Base-by-base conservation (phyloP, 1,139 yeast species). In the Debaryomyces nepalensis region DNA sequence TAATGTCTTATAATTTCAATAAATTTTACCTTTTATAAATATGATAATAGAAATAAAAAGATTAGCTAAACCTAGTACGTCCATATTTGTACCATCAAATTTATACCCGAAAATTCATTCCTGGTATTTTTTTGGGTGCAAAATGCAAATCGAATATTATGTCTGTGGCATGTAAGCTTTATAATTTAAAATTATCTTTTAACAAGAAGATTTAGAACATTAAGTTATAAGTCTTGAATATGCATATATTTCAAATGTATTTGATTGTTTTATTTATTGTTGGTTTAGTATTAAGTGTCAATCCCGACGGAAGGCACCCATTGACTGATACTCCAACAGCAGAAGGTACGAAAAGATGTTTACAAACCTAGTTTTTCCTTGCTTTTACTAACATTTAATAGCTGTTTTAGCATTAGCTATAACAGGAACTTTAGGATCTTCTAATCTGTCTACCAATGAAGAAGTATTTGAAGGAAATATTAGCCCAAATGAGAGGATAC, bases 401-500 rank as follows among this genome's bases (percentile, higher is more conserved):
- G 37, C 18, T 8, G 10, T 34, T 16, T 11, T 6, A 9, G 19
- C 9, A 10, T n/a, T 16, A 18, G 11, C 9, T 5, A 4, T 24
- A 10, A 24, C 24, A 16, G 37, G 26, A 24, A 3, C 21, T 18
- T 24, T 24, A 10, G 29, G 23, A 10, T 4, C 22, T 14, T 16
- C 29, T 7, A 24, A 24, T 10, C 36, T 33, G 24, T 11, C 34
- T 8, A 19, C 22, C 10, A 19, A 24, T n/a, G 34, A 31, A 19
- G 34, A 31, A 5, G 15, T 4, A n/a, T 19, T 19, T n/a, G 34
- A 31, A 21, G 9, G 9, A n/a, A n/a, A 4, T 19, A 10, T 24
- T 34, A 29, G 18, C n/a, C 37, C 37, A 10, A 30, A 41, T 15
- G 40, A 39, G 15, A 18, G 29, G 9, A 40, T 52, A 24, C 58